Percentiles rank a stretch among this genome's conserved stretches.
phyloP scores from a whole-genome alignment of 768 basidiomycete genomes.

The Boletales sp. region DNA sequence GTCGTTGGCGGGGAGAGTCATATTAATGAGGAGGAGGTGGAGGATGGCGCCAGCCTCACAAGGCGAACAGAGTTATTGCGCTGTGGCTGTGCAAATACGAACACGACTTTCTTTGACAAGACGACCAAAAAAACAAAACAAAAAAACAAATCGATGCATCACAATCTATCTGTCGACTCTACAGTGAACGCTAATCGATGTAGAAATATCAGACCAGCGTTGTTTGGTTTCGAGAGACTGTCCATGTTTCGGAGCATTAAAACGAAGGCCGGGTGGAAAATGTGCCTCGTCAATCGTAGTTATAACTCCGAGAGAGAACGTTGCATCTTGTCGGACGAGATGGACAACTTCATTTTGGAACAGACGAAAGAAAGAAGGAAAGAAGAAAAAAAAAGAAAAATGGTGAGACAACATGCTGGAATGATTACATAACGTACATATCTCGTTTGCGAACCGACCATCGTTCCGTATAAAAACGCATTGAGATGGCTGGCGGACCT shows the following conservation, averaged over 20 bases:
- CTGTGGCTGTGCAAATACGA: slow-evolving; percentile 16
- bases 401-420: too few species aligned
- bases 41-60: not conserved
- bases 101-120: too few species aligned
- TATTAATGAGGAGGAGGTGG: too few species aligned
- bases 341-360: too few species aligned
- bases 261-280: slow-evolving; percentile 67
- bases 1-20: slow-evolving; percentile 35
- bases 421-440: too few species aligned
- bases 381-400: too few species aligned
- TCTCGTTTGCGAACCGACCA: too few species aligned
- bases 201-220: slow-evolving; percentile 29
- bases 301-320: slow-evolving; percentile 63
- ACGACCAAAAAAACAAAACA: too few species aligned
- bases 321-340: too few species aligned
- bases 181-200: slow-evolving; percentile 29
- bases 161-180: slow-evolving; percentile 27
- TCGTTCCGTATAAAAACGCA: too few species aligned
- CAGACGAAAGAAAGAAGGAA: too few species aligned
- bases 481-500: too few species aligned
- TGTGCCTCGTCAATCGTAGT: slow-evolving; percentile 72
- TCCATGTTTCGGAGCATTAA: slow-evolving; percentile 80
- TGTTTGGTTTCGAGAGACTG: slow-evolving; percentile 59
- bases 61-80: not conserved
- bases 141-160: not conserved